Base-by-base conservation (phyloP, 2,329 filamentous ascomycete species). In the Neopestalotiopsis clavispora region DNA sequence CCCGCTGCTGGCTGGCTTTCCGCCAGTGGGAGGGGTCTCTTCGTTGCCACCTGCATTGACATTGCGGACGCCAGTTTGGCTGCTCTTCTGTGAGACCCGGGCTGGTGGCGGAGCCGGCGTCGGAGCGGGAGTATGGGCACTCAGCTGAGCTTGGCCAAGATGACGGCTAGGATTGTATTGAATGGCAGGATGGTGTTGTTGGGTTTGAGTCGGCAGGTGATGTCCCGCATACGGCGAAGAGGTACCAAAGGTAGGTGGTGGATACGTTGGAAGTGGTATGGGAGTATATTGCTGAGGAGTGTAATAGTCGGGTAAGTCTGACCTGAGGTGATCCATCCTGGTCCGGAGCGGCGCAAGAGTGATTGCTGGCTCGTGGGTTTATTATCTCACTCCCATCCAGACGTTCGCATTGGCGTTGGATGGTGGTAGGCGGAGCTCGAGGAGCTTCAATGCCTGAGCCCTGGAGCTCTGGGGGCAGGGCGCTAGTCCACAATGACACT, bases 241-340 rank as follows among this genome's bases (percentile, higher is more conserved):
- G 9, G 59, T 20, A 6, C 28, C 30, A 20, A 62, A 62, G 32
- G 28, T 62, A 5, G 59, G 59, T 23, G 59, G 30, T n/a, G 61
- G 61, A 49, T 64, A 64, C 17, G 23, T 64, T 12, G 61, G 38
- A n/a, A 64, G 28, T 49, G 61, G 42, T 13, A 64, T 40, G 20
- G 61, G 42, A 20, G 61, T 64, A n/a, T 64, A 64, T 23, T 64
- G 42, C 61, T 64, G 61, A 38, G 61, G 61, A 28, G 61, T 49
- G 49, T 64, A 64, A 28, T 64, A 62, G 32, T 40, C 61, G 3
- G 61, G 38, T 3, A 64, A 20, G 40, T 49, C 49, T 20, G 61
- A 52, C 40, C 61, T 64, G 17, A 64, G 61, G n/a, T 34, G 23
- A 20, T 64, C 61, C 61, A 64, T 64, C 12, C 34, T 49, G 30